Evolutionary conservation across 2,329 filamentous ascomycete species (phyloP), one percentile per base, ranked within the genome.

Genomic region (Nemania serpens): DNA sequence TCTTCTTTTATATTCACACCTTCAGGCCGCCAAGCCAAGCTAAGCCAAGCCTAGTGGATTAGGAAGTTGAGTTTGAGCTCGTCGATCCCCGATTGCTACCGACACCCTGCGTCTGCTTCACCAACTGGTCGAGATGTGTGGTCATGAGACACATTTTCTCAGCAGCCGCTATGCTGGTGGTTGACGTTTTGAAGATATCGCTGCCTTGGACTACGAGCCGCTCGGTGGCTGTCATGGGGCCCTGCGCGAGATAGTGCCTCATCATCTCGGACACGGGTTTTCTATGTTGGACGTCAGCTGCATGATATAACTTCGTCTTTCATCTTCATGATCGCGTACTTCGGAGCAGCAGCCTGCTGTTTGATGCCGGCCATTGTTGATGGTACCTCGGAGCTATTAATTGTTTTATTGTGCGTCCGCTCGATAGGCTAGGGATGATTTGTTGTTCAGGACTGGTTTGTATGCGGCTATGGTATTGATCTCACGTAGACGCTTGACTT

Each of bases 231-330:
- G 63, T 69, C 5, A 18, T 20, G 5, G 68, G 69, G 5, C 20
- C 50, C 25, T 53, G 62, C 17, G 59, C 50, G 42, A 71, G 68
- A 43, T 70, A 71, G 11, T 61, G 49, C 37, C 47, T 64, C 64
- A 71, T 62, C 66, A 68, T 68, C 52, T 65, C 67, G 1, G 66
- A 58, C 18, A 52, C 56, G 12, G 37, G 46, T 39, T 58, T 68
- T 22, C 56, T 62, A 10, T 45, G 5, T 1, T 39, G 1, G 34
- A n/a, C 5, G 36, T 66, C 47, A 63, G 59, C 37, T 34, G 13
- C 18, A 13, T 36, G 15, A 48, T 17, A 0, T 10, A 5, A 6
- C 18, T 20, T 43, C n/a, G 4, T 39, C n/a, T n/a, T 25, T 49
- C 41, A 2, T 29, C 25, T 34, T 10, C 25, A 49, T 22, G 29